Base-by-base conservation (phyloP, 129 eudicot species). In the Kitagawia praeruptora region DNA sequence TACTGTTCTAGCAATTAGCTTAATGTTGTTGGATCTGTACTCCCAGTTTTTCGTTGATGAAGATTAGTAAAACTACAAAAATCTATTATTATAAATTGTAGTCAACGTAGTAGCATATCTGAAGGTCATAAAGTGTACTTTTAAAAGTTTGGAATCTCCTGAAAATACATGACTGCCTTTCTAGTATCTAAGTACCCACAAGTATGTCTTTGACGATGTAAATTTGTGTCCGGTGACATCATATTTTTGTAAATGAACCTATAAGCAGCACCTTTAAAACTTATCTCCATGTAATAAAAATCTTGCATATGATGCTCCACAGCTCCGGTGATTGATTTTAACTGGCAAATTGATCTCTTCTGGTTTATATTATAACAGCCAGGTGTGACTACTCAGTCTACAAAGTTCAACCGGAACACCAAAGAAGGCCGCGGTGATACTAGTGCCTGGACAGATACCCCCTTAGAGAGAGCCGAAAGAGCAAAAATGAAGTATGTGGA, bases 361-460 rank as follows among this genome's bases (percentile, higher is more conserved):
- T 38, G 25, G 6, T 39, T 63, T 40, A 77, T 40, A 25, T 74
- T 73, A 77, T 37, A 64, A 67, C 75, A 94, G 98, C 88, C 98
- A 85, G 99, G 91, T 74, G 81, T 90, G 85, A 72, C 91, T 41
- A 93, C 81, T 75, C 96, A 92, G 28, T 90, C 99, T 49, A 90
- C 96, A 63, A 80, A 51, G 41, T 95, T 95, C 84, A 95, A 87
- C 81, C 88, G 83, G 84, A 95, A 46, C 70, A 75, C 91, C 37
- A 90, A 84, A 89, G 97, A 94, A 84, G 99, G 99, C 31, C 97
- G 99, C 25, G 99, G 99, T 81, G 99, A 95, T 84, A 92, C 97
- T 13, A 95, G 99, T 84, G 93, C 83, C 46, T 95, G 99, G 99
- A 95, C 99, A 19, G 99, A 95, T 76, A 87, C 97, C 27, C 97